Evolutionary conservation across 208 protist species (phyloP), one percentile per base, ranked within the genome.

Genomic region (Leishmania lainsoni): DNA sequence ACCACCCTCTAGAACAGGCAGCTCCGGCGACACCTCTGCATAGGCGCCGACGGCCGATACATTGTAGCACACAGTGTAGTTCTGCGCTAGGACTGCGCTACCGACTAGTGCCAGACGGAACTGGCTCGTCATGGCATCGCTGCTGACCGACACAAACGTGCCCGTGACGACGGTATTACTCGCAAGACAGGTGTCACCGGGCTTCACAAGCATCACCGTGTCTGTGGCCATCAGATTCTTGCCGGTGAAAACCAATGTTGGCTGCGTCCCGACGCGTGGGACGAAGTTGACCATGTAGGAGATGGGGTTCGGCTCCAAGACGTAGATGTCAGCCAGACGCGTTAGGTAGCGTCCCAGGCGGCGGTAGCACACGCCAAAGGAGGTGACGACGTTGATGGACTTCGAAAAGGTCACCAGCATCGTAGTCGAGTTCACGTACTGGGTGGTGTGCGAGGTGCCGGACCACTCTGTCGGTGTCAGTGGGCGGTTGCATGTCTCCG

Each of bases 61-160:
- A 14, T 88, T 35, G 83, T 98, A 98, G 85, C 95, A 98, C 20
- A 98, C 92, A 3, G 83, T 90, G 86, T 96, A 97, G 45, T 48
- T 75, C 51, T 82, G 82, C 61, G 70, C 83, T n/a, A 51, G 29
- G 1, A 94, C 81, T 3, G 54, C 74, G 59, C 49, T 74, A 22
- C 81, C 79, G 49, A 85, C 74, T 63, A 94, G 90, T 0, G 88
- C 77, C 0, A 96, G n/a, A 71, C 86, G 68, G 69, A 95, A 95
- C 45, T 45, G 58, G 48, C 75, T 90, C 35, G 51, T 83, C 52
- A 75, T 86, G 14, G 75, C 86, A 29, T 83, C 73, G 59, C 49
- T 63, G 52, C 78, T 81, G 58, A 88, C 75, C 12, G 75, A 87
- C 17, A 83, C 32, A 63, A 94, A 90, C 20, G 54, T 76, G 65